Base-by-base conservation (phyloP, 805 yeast genomes). In the Naumovozyma dairenensis region DNA sequence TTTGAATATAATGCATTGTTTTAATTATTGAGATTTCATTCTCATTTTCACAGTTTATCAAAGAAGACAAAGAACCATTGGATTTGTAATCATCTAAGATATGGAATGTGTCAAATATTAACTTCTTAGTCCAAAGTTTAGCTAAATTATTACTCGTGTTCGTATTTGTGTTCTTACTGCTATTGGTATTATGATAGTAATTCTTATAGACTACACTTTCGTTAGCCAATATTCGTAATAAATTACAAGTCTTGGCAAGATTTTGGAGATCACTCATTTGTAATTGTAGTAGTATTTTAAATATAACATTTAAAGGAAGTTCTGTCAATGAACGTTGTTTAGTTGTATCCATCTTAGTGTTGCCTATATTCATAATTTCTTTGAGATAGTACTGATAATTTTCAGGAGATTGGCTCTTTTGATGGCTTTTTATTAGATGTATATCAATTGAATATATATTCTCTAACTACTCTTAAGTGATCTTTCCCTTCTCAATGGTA, bases 221-320 rank as follows among this genome's bases (percentile, higher is more conserved):
- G 33, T 49, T 49, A 9, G 51, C 45, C 28, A 53, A 26, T 24
- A 40, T 35, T 29, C 52, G 47, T 30, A 53, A 34, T 19, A 51
- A 28, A 27, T 35, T 37, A 27, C 54, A 48, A n/a, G 53, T 44
- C 15, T 31, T 36, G 2, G 46, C 39, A 3, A 49, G 34, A 29
- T 41, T 43, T 24, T 38, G 39, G n/a, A 33, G 16, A 29, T 53
- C 57, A 21, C 42, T 37, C 28, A 46, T 34, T 8, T 45, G 44
- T 22, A 54, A 34, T 28, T 39, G 36, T 12, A 49, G 42, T 9
- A 53, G 32, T 21, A 54, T 42, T 25, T 40, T 43, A 32, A 51
- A 40, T 21, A 54, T 24, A 4, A 53, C 42, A 27, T 46, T 44
- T 26, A 54, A 30, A 4, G 58, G 56, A 16, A 54, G 38, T 28